Percentiles rank a stretch among this genome's conserved stretches.
These are phyloP conservation scores for Globisporangium carolinianum DNA, from an alignment of 352 stramenopile genomes.

Conservation along the genomic window DNA sequence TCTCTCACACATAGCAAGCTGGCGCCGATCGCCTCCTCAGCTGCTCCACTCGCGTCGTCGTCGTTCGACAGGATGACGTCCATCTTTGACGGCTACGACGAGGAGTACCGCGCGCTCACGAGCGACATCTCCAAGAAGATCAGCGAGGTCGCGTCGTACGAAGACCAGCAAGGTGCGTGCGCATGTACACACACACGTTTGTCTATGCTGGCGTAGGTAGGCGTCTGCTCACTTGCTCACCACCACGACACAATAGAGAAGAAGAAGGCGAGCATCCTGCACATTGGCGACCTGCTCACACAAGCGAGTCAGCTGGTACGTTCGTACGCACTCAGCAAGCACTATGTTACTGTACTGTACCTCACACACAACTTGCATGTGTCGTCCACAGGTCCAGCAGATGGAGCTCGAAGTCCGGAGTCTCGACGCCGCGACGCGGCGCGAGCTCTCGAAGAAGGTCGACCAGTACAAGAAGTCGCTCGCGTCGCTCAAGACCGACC, in stretches of 20 bases:
- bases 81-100: constrained; percentile 87
- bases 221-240: not conserved
- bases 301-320: constrained; percentile 77
- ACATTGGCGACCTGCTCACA: constrained; percentile 73
- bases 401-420: constrained; percentile 86
- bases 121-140: constrained; percentile 88
- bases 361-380: too few species aligned
- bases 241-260: constrained; percentile 41
- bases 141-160: constrained; percentile 81
- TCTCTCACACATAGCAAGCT: constrained; percentile 2
- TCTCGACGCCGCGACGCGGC: constrained; percentile 66
- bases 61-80: constrained; percentile 61
- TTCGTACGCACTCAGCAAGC: not conserved
- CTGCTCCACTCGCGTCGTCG: not conserved
- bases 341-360: not conserved
- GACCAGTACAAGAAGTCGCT: constrained; percentile 88
- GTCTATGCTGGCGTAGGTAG: not conserved
- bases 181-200: not conserved
- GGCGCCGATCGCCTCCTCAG: constrained; percentile 1
- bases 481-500: constrained; percentile 68
- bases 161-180: constrained; percentile 63
- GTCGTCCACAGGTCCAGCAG: constrained; percentile 61
- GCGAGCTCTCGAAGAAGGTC: constrained; percentile 86
- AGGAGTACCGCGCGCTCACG: constrained; percentile 79
- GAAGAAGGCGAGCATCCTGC: constrained; percentile 78